A percentile compares a stretch with the other conserved stretches of the same genome.
Conservation (phyloP, 208 protist genomes). For the Acanthamoeba triangularis region DNA sequence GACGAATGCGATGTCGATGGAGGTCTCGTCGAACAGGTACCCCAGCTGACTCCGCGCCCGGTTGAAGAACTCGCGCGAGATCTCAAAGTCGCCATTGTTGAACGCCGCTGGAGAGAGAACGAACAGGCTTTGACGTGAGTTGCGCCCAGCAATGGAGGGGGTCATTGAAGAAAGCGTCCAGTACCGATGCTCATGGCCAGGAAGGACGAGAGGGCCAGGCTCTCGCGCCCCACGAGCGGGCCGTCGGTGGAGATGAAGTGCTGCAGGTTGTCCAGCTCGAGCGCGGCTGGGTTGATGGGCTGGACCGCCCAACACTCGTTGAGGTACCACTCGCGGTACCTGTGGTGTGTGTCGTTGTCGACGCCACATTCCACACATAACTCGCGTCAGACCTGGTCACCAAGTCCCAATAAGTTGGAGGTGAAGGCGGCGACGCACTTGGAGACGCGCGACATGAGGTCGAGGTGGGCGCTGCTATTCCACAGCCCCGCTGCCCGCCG, state of each 20-base stretch:
- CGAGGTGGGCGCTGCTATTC: not conserved
- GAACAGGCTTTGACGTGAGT: not conserved
- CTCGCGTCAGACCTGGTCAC: not conserved
- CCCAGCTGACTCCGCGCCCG: slow-evolving; percentile 36
- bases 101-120: slow-evolving; percentile 12
- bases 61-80: slow-evolving; percentile 47
- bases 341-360: not conserved
- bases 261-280: slow-evolving; percentile 19
- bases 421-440: not conserved
- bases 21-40: slow-evolving; percentile 29
- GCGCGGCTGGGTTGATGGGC: slow-evolving; percentile 21
- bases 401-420: not conserved
- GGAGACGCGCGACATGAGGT: slow-evolving; percentile 21
- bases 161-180: not conserved
- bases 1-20: slow-evolving; percentile 34
- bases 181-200: slow-evolving; percentile 46
- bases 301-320: slow-evolving; percentile 18
- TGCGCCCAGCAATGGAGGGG: not conserved
- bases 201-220: slow-evolving; percentile 25
- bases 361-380: not conserved
- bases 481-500: not conserved
- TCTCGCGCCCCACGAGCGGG: not conserved
- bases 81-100: slow-evolving; percentile 9
- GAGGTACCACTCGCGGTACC: slow-evolving; percentile 42
- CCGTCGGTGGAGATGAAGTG: slow-evolving; percentile 7